Evolutionary conservation across 2,329 filamentous ascomycete genomes (phyloP), one percentile per base, ranked within the genome.

Genomic region (Fusarium albidum): DNA sequence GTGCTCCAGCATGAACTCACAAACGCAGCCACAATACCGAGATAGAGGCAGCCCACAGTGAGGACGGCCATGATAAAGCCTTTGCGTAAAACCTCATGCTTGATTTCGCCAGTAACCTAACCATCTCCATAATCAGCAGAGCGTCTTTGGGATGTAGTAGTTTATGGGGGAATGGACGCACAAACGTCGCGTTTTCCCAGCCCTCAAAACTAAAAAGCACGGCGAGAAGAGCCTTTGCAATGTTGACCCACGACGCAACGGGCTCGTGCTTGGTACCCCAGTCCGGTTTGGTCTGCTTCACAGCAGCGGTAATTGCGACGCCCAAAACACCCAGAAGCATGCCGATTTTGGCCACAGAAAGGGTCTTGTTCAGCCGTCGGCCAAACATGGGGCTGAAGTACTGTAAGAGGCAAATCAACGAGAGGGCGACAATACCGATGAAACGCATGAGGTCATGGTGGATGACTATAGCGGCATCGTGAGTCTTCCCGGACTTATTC

Each of bases 121-220:
- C n/a, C n/a, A n/a, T n/a, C n/a, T n/a, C n/a, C n/a, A n/a, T n/a
- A n/a, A n/a, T n/a, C n/a, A n/a, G n/a, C n/a, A n/a, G n/a, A n/a
- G n/a, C n/a, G n/a, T n/a, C n/a, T n/a, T n/a, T n/a, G n/a, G n/a
- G n/a, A n/a, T n/a, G 15, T 5, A 15, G 11, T 1, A 27, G 12
- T 9, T 10, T 15, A 15, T 10, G 26, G 26, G 12, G 25, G 25
- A 25, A 14, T 26, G 12, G 3, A 45, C 47, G 29, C 5, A 50
- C 47, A 44, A 50, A 50, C 5, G 39, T 50, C 5, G 47, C 47
- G 26, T 50, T 50, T 26, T 50, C 47, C 47, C 47, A 50, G 2
- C 47, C 47, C 12, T 50, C 38, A 13, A 37, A 50, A 11, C 47
- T 50, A 27, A 50, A 50, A 3, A 50, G 25, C 9, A 50, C 47